Evolutionary conservation across 2,329 filamentous ascomycete species (phyloP).

Genomic region (Aspergillus sp.): DNA sequence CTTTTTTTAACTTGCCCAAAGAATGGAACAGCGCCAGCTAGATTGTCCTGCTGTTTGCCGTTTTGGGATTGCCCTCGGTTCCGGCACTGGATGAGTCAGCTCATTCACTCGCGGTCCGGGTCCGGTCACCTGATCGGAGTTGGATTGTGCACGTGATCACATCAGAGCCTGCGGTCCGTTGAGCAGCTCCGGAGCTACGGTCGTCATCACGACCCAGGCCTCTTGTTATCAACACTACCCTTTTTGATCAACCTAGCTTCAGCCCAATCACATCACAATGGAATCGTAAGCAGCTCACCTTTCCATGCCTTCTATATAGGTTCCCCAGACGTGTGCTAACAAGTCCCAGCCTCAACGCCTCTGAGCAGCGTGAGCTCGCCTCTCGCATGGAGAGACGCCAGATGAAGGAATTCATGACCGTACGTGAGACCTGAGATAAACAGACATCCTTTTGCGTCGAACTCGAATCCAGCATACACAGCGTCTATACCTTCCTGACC

Average conservation of each 20-base stretch:
- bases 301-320: neutral
- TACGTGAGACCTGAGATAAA: slow-evolving; percentile 52
- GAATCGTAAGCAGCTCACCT: slow-evolving; percentile 33
- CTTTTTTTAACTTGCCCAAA: slow-evolving; percentile 9
- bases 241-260: slow-evolving; percentile 10
- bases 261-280: slow-evolving; percentile 34
- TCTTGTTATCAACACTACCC: neutral
- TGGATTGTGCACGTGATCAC: slow-evolving; percentile 19
- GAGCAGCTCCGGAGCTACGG: slow-evolving; percentile 24
- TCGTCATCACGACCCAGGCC: slow-evolving; percentile 7
- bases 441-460: neutral
- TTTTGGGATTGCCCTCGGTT: neutral
- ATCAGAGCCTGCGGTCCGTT: slow-evolving; percentile 23
- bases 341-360: slow-evolving; percentile 63
- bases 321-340: slow-evolving; percentile 6
- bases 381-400: slow-evolving; percentile 95
- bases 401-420: slow-evolving; percentile 98
- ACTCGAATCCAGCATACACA: neutral
- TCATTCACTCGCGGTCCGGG: no score
- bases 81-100: slow-evolving; percentile 2
- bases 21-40: neutral
- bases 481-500: neutral
- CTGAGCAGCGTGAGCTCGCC: slow-evolving; percentile 91
- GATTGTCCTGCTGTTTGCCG: neutral
- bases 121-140: slow-evolving; percentile 3